Base-by-base conservation (phyloP, 169 alveolate genomes). In the Plasmodium yoelii region DNA sequence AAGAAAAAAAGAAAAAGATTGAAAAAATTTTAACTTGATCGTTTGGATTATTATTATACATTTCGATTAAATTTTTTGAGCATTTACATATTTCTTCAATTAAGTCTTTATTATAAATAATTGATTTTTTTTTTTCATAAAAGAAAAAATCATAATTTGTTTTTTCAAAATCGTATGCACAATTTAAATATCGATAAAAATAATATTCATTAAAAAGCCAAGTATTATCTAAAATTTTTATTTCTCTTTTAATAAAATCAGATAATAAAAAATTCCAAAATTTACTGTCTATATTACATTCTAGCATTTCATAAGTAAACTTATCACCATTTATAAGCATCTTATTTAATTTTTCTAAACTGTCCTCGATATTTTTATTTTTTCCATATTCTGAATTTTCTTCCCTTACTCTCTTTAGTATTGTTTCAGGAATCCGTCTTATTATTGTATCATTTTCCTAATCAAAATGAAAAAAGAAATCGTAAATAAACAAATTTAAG, bases 371-470 rank as follows among this genome's bases (percentile, higher is more conserved):
- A n/a, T 64, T 47, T 8, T 77, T 63, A 63, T 77, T 13, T 28
- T 77, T 28, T 42, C 68, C 65, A 46, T 77, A 77, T 56, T 77
- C 77, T 13, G 13, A 28, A 24, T 77, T 77, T 55, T 77, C 77
- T 44, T 77, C 69, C 47, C 65, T 75, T 26, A 77, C 75, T 8
- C 88, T 22, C 34, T 77, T 61, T 24, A 77, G 42, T n/a, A 77
- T 77, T 28, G 49, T 28, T 12, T 63, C 46, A 44, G 88, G 88
- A 22, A 77, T 77, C 26, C 88, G 51, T 47, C 88, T 19, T 26
- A 77, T 55, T 15, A 77, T 64, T 56, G 88, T 77, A 59, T 77
- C 88, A n/a, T 77, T 77, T 77, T 77, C 88, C 88, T 77, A 51
- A 9, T 39, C 1, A 24, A 24, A 56, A 24, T 1, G 5, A 7